Evolutionary conservation across 2,329 filamentous ascomycete genomes (phyloP).

Genomic region (Graphilbum fragrans): DNA sequence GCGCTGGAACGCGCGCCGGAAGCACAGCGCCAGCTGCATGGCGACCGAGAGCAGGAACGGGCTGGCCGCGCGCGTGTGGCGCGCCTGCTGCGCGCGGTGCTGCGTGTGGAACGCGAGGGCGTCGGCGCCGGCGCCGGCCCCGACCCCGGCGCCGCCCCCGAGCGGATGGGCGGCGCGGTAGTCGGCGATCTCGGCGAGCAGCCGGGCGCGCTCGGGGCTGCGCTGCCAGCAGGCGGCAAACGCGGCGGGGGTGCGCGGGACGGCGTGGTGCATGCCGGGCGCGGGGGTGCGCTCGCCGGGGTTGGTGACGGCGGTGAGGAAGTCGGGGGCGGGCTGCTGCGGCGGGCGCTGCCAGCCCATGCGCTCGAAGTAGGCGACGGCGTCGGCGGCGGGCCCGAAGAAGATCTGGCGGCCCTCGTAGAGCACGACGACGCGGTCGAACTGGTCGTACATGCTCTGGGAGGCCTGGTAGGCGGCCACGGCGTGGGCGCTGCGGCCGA

Average conservation of each 20-base stretch:
- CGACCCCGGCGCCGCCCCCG: too few relatives aligned
- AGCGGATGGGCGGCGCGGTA: too few relatives aligned
- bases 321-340: conserved; percentile 59
- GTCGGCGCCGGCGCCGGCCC: too few relatives aligned
- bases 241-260: conserved; percentile 49
- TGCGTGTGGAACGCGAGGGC: conserved; percentile 50
- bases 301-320: conserved; percentile 65
- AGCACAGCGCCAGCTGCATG: conserved; percentile 60
- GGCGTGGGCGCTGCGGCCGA: conserved; percentile 44
- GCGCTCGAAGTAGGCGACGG: conserved; percentile 52
- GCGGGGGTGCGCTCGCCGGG: conserved; percentile 57
- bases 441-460: conserved; percentile 51
- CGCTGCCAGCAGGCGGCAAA: conserved; percentile 47
- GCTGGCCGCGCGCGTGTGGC: too few relatives aligned
- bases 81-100: conserved; percentile 52
- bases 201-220: conserved; percentile 20
- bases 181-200: conserved; percentile 29
- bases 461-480: conserved; percentile 57
- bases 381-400: conserved; percentile 46
- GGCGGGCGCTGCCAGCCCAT: conserved; percentile 51
- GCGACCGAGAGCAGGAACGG: too few relatives aligned
- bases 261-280: conserved; percentile 32
- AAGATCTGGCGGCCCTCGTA: conserved; percentile 54
- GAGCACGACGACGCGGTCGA: conserved; percentile 65
- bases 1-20: conserved; percentile 66